Base-by-base conservation (phyloP, 169 alveolate genomes). In the Plasmodium vivax region DNA sequence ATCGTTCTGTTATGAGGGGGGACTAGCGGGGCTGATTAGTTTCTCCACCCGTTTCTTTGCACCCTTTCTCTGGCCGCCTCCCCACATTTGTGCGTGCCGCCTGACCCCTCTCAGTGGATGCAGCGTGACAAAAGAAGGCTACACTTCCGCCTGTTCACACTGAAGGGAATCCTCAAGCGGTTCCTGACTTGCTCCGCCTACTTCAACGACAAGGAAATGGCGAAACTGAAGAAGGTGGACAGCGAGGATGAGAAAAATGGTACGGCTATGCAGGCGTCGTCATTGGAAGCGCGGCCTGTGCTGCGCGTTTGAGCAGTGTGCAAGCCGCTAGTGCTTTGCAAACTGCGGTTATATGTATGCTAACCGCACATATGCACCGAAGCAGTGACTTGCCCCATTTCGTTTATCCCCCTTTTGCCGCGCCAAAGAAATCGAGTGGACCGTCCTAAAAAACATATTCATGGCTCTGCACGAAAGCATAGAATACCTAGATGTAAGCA, bases 81-180 rank as follows among this genome's bases (percentile, higher is more conserved):
- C 1, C 19, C 62, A 51, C 27, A 12, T 51, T 12, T 16, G 2
- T 51, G 19, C 62, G 62, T 51, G 62, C 62, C 56, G 7, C 75
- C 27, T 62, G 0, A 9, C 14, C 77, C 32, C 7, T 27, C 27
- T 16, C 51, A 88, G 94, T 88, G 94, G 94, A 58, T 88, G 90
- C 94, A 88, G 7, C 80, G 27, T 43, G 90, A 77, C 36, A 88
- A 58, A 45, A 88, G 83, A 88, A 43, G 82, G 27, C 41, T 58
- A 43, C 72, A 79, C 38, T 88, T 88, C 47, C 90, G 94, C 10
- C 82, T 88, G 30, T 88, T 88, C 43, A 88, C 79, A 38, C 90
- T 88, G 34, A 88, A 88, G 58, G 94, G 94, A 56, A 79, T 88
- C 19, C 88, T 88, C 7, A 77, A 88, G 75, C 80, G 94, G 38